phyloP scores from a whole-genome alignment of 495 filamentous ascomycete genomes.

The Penicillium riverlandense region DNA sequence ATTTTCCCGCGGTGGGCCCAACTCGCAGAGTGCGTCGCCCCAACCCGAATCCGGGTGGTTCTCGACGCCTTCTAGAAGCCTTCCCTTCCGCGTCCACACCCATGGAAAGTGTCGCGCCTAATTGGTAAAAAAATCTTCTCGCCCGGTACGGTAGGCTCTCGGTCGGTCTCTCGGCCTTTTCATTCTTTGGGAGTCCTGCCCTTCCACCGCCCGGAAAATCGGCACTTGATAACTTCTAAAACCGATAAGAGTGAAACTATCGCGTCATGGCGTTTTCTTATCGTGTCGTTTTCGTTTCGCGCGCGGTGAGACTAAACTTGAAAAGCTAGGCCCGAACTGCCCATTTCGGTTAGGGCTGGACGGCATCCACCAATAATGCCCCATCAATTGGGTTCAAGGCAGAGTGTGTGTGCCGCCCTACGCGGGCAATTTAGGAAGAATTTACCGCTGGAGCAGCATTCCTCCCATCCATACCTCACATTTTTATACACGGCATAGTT shows the following conservation, averaged over 20 bases:
- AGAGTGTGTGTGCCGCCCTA: too few species aligned
- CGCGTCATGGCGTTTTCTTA: conserved; percentile 20
- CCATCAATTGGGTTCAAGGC: too few species aligned
- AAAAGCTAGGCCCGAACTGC: too few species aligned
- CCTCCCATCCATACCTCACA: too few species aligned
- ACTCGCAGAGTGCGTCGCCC: conserved; percentile 6
- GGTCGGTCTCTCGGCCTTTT: too few species aligned
- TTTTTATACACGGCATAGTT: too few species aligned
- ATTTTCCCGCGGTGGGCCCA: conserved; percentile 5
- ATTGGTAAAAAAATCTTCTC: too few species aligned
- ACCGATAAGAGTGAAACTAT: conserved; percentile 20
- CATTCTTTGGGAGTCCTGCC: neutral
- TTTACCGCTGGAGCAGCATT: too few species aligned
- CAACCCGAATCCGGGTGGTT: conserved; percentile 9
- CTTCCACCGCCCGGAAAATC: conserved; percentile 1
- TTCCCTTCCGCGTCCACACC: conserved; percentile 1
- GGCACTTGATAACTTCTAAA: conserved; percentile 1
- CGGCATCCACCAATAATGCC: too few species aligned
- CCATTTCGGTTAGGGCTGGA: too few species aligned
- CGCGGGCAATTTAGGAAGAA: too few species aligned
- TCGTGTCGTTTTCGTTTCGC: conserved; percentile 16
- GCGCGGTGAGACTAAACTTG: neutral
- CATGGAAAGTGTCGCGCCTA: conserved; percentile 7
- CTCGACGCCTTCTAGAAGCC: conserved; percentile 18
- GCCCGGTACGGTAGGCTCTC: too few species aligned